Evolutionary conservation across 495 filamentous ascomycete genomes (phyloP).

Genomic region (Trichoderma erinaceum): DNA sequence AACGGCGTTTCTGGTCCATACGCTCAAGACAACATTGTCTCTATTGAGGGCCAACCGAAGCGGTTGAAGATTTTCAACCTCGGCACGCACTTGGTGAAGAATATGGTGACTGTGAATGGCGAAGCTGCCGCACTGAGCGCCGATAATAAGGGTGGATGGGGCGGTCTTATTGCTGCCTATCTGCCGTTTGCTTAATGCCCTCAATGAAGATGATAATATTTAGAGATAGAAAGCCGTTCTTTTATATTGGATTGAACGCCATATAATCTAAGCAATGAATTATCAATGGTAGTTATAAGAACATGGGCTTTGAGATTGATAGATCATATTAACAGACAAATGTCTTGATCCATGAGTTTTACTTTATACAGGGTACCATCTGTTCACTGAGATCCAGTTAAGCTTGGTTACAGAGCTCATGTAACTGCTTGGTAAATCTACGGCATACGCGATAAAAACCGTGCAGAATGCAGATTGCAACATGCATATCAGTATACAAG

Average conservation of each 20-base stretch:
- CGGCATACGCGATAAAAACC: too few species aligned
- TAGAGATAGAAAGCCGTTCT: not conserved
- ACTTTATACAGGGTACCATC: too few species aligned
- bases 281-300: too few species aligned
- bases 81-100: slow-evolving; percentile 28
- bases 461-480: too few species aligned
- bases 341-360: too few species aligned
- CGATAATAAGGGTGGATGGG: slow-evolving; percentile 43
- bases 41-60: slow-evolving; percentile 1
- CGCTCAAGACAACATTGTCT: slow-evolving; percentile 13
- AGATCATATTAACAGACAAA: too few species aligned
- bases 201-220: not conserved
- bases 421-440: too few species aligned
- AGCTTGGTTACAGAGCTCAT: too few species aligned
- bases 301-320: too few species aligned
- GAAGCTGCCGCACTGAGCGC: slow-evolving; percentile 23
- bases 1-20: not conserved
- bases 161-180: slow-evolving; percentile 32
- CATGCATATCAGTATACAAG: too few species aligned
- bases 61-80: slow-evolving; percentile 4
- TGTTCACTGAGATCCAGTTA: too few species aligned
- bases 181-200: slow-evolving; percentile 15
- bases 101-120: slow-evolving; percentile 35
- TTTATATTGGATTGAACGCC: not conserved
- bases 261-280: too few species aligned